Base-by-base conservation (phyloP, 2,329 filamentous ascomycete genomes). In the Magnaporthiopsis poae region DNA sequence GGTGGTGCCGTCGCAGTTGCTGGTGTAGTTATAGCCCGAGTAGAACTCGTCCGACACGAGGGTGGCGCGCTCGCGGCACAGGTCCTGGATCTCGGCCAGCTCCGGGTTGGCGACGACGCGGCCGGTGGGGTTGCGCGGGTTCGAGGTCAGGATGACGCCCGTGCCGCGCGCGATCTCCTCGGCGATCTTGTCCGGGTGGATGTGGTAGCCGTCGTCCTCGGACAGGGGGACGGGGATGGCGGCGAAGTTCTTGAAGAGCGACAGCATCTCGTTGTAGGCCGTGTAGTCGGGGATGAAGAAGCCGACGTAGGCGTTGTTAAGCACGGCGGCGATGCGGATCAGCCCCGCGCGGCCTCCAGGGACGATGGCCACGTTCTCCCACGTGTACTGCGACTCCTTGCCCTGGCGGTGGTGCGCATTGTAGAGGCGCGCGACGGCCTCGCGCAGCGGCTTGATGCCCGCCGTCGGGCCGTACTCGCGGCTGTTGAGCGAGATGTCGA, bases 31-130 rank as follows among this genome's bases (percentile, higher is more conserved):
- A 83, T 97, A 98, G 29, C 93, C 92, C 13, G 88, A 88, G 80
- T 98, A 98, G 82, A 98, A 98, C 79, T 98, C 94, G 74, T 98
- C 94, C 80, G 93, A 91, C 76, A 98, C 93, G 66, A 98, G 82
- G 0, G 94, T 98, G 3, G 92, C 92, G 66, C 92, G 88, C 71
- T 92, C 91, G 74, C 92, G 88, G 81, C 92, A 96, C 72, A 96
- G 89, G 74, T 96, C 91, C 77, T 98, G 93, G 73, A 97, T 96
- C 78, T 94, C 86, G 25, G 90, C 88, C 69, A 98, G 82, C 77
- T 96, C 90, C 0, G 91, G 90, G 75, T 93, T 92, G 73, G 85
- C 84, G 31, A 97, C 88, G 69, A 97, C 91, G 70, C 91, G 88
- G 63, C 94, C 94, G 1, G 94, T 97, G 0, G 94, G 94, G 78